Conservation (phyloP, 257 asterid genomes). For the Nicotiana knightiana region DNA sequence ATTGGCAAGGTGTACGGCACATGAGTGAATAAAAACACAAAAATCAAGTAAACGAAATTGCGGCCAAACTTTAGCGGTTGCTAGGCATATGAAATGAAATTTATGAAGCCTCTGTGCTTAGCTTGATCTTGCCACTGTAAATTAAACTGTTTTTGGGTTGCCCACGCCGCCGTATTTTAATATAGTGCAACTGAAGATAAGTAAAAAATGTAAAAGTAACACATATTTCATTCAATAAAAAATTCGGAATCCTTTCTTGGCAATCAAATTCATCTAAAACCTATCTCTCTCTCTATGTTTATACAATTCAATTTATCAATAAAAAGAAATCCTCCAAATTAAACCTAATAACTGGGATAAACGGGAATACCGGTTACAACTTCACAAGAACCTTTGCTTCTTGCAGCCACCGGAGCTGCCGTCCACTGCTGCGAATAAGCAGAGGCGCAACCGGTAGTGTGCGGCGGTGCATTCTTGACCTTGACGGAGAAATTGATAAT, state of each 20-base stretch:
- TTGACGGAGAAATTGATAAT: slow-evolving; percentile 60
- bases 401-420: slow-evolving; percentile 15
- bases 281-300: neutral
- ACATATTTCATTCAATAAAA: neutral
- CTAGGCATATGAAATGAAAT: too few species aligned
- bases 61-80: too few species aligned
- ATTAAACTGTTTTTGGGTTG: too few species aligned
- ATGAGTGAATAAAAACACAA: too few species aligned
- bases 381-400: slow-evolving; percentile 12
- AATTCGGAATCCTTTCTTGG: neutral
- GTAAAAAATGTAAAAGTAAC: too few species aligned
- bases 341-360: neutral
- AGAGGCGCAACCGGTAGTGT: slow-evolving; percentile 14
- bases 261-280: neutral
- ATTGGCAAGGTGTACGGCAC: too few species aligned
- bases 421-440: slow-evolving; percentile 30
- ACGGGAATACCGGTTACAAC: slow-evolving; percentile 59
- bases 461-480: slow-evolving; percentile 22
- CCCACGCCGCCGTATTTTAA: too few species aligned
- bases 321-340: neutral
- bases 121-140: too few species aligned
- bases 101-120: too few species aligned
- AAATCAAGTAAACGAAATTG: too few species aligned
- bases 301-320: neutral
- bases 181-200: too few species aligned